Evolutionary conservation across 371 early-diverging fungal species (phyloP), one percentile per base, ranked within the genome.

Genomic region (Mucor saturninus): DNA sequence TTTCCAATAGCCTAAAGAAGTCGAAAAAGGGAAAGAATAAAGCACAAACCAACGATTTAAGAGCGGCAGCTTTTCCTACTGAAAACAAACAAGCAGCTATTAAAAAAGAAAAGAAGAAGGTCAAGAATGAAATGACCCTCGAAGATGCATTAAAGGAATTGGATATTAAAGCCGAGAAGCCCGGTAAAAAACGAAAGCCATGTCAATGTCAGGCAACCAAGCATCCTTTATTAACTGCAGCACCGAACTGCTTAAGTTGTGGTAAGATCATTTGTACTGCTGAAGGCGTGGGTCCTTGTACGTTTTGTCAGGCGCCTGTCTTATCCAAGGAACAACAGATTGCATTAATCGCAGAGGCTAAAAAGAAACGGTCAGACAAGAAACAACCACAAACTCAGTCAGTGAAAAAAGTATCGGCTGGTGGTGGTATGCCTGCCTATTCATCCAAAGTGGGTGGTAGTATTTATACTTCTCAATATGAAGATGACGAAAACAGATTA

Each of bases 261-360:
- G 97, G 97, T 14, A 92, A 91, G 59, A 93, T 96, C 59, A 86
- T 95, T 13, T 96, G 97, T 71, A 75, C 81, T 2, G 61, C 71
- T 14, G 95, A 96, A 64, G 95, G 95, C 0, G 84, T 89, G 0
- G 95, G 95, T 0, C 91, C 94, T 5, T 96, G 97, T 68, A 86
- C 90, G 38, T 89, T 85, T 60, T 96, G 97, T 69, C 89, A 87
- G 4, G 80, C 76, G 7, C 80, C 86, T 0, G 92, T 96, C 0
- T 73, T 90, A 61, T 91, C 88, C 31, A 83, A 83, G 13, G 88
- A 88, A 5, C 90, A 91, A 54, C 86, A 89, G 67, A 76, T 87
- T 29, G 77, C 79, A 31, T 71, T 87, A 49, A 75, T 82, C 76
- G 64, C 79, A 56, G 62, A 80, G 70, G 70, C 87, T 52, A 73